Conservation (phyloP, 2,329 filamentous ascomycete species). For the Macroventuria anomochaeta region DNA sequence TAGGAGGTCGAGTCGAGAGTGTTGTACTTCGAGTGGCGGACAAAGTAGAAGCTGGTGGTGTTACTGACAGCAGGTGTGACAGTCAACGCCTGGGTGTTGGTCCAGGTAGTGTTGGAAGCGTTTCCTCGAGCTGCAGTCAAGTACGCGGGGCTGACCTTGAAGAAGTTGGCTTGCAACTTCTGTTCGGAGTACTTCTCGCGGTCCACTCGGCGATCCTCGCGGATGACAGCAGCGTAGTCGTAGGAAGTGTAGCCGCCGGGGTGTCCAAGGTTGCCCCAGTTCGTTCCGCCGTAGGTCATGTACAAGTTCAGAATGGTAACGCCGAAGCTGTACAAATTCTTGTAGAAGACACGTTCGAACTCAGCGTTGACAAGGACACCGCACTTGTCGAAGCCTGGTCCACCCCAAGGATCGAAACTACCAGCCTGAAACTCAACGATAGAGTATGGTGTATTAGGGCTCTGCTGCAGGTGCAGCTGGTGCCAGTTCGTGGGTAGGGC, state of each 20-base stretch:
- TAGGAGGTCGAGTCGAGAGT: conserved; percentile 65
- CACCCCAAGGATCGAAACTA: conserved; percentile 77
- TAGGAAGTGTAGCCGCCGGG: conserved; percentile 65
- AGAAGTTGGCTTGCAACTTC: conserved; percentile 77
- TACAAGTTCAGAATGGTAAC: conserved; percentile 75
- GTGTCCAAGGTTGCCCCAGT: conserved; percentile 75
- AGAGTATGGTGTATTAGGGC: conserved; percentile 69
- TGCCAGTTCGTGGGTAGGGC: conserved; percentile 64
- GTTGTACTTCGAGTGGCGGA: conserved; percentile 70
- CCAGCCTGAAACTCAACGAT: conserved; percentile 75
- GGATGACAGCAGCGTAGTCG: conserved; percentile 68
- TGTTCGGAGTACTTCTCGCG: conserved; percentile 81
- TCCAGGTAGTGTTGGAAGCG: conserved; percentile 39
- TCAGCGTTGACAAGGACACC: conserved; percentile 71
- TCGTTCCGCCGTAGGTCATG: conserved; percentile 82
- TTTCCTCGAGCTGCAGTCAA: conserved; percentile 56
- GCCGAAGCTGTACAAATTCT: conserved; percentile 72
- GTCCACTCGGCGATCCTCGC: conserved; percentile 70
- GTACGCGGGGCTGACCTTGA: conserved; percentile 74
- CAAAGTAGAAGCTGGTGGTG: conserved; percentile 68
- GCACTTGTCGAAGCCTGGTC: conserved; percentile 72
- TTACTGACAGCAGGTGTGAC: conserved; percentile 68
- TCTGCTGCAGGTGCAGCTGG: conserved; percentile 63
- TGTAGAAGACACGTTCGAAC: conserved; percentile 80
- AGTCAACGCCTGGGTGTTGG: conserved; percentile 57